Base-by-base conservation (phyloP, 345 rosid species). In the Raphanus sativus region DNA sequence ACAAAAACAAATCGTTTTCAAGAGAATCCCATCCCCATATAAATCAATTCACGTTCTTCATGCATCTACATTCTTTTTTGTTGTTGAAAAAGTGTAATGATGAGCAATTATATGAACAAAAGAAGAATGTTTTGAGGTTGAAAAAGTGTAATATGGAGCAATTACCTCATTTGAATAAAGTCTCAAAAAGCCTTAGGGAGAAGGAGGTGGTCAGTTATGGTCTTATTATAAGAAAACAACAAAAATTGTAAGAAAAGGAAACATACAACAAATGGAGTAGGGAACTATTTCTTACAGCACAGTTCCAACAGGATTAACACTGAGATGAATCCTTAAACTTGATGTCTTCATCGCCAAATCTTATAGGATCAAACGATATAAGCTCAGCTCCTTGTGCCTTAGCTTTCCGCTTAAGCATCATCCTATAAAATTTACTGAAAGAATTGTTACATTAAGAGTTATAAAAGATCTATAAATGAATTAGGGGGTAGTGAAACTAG, bases 311-410 rank as follows among this genome's bases (percentile, higher is more conserved):
- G 26, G 17, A 29, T 9, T 12, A 63, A 55, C 66, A 29, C 80
- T 38, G 67, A 56, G 62, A 58, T 65, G 40, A 40, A 66, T 70
- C 48, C 50, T 9, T 65, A 77, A 40, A 64, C 54, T 64, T 48
- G 0, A 81, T 88, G 1, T 85, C 91, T 21, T 85, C 90, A 3
- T 88, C 91, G 12, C 16, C 38, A 81, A 6, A 90, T 81, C 82
- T 80, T 82, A 80, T 92, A 92, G 69, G 29, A 79, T 73, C 99
- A 91, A 78, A 95, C 1, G 93, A 95, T 78, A 92, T 81, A 74
- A 92, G 91, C 77, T 88, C 90, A 0, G 98, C 97, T 62, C 93
- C 98, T 83, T 92, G 97, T 58, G 86, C 97, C 79, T 85, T 90
- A 0, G 93, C 93, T 87, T 92, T 95, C 83, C 80, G 85, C 89